Evolutionary conservation across 257 asterid genomes (phyloP), one percentile per base, ranked within the genome.

Genomic region (Paulownia fortunei): DNA sequence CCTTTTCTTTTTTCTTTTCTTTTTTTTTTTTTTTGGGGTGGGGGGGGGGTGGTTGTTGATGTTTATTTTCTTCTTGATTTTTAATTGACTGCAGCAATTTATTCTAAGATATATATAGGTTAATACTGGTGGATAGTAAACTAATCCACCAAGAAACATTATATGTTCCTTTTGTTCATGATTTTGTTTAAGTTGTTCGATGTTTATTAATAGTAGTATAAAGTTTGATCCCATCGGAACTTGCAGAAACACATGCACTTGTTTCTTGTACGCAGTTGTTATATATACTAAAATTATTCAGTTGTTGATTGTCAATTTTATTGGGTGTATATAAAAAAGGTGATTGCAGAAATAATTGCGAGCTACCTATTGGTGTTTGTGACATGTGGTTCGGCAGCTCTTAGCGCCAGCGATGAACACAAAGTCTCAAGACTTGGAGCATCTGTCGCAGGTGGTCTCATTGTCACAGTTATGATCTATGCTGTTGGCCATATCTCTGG

Each of bases 401-500:
- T 94, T 12, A 92, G 92, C 32, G 86, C 36, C 0, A 76, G 62
- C 74, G 97, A 89, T 10, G 94, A 89, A 68, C 78, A 76, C 74
- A 86, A 61, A 72, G 88, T 92, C 30, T 88, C 98, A 1, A 78
- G 82, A 3, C 96, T 94, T 0, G 98, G 96, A 55, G 97, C 96
- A 0, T 94, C 98, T 0, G 83, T 92, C 11, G 95, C 95, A 0
- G 97, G 97, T 4, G 98, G 98, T 1, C 96, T 94, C 10, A 86
- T 92, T n/a, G 94, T 94, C 8, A 92, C 97, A 24, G 97, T 90
- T 11, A 90, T 92, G 97, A 92, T 94, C 49, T 92, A 94, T 49
- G 96, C 98, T 6, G 97, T 94, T 37, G 98, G 98, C 12, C 98
- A 92, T 77, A 89, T 94, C 72, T 94, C 97, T 30, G 97, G 97